Evolutionary conservation across 108 stramenopile species (phyloP).

Genomic region (Cyclotella distinguenda): DNA sequence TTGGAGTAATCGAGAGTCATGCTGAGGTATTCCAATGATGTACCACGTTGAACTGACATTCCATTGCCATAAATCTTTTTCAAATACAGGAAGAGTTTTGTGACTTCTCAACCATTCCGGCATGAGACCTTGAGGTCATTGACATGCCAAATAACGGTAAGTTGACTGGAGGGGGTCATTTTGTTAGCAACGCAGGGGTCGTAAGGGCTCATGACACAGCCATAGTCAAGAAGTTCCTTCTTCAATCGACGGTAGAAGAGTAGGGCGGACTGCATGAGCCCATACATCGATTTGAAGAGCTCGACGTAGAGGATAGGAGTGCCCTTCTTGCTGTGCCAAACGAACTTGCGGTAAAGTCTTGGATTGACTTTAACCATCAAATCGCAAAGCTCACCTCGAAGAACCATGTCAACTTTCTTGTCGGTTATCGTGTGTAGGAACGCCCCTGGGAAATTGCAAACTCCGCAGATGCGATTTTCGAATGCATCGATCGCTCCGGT

Average conservation of each 20-base stretch:
- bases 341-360: not conserved
- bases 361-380: not conserved
- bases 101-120: no score
- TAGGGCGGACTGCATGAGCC: conserved; percentile 2
- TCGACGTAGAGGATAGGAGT: conserved; percentile 40
- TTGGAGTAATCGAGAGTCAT: no score
- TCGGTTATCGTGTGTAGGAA: conserved; percentile 53
- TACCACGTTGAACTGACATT: no score
- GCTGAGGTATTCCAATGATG: no score
- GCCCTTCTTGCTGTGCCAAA: not conserved
- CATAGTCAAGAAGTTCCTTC: conserved; percentile 21
- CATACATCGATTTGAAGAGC: conserved; percentile 47
- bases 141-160: no score
- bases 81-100: no score
- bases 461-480: conserved; percentile 45
- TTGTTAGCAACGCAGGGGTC: conserved; percentile 50
- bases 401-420: conserved; percentile 19
- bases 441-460: conserved; percentile 46
- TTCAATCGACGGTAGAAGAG: conserved; percentile 10
- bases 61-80: no score
- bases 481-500: conserved; percentile 48
- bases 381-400: conserved; percentile 13
- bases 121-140: no score
- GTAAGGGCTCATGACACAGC: conserved; percentile 53
- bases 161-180: no score